Base-by-base conservation (phyloP, 2,329 filamentous ascomycete species). In the Diplocarpon mali region DNA sequence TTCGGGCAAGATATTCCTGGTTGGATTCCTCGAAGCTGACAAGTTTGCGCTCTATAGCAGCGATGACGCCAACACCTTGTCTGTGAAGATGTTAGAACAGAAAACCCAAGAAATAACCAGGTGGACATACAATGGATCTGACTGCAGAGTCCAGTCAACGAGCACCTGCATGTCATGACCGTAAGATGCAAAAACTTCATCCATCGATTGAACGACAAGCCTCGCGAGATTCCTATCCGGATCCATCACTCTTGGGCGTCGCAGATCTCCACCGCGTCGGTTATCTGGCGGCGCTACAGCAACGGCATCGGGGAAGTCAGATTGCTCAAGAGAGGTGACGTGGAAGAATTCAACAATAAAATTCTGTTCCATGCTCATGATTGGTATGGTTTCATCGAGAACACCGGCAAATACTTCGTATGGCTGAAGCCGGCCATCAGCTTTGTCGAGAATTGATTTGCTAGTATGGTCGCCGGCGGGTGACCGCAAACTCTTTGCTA, bases 311-410 rank as follows among this genome's bases (percentile, higher is more conserved):
- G 83, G 73, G 60, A 95, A 96, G 60, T 95, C 89, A 13, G 76
- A 66, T 30, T 79, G 81, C 57, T 88, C 82, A 24, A 90, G 71
- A 2, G 87, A 93, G n/a, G 83, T 85, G 20, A 92, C 78, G 57
- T 96, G 90, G 73, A 96, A 96, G 63, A 95, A 92, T 55, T 94
- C 87, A n/a, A 95, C 80, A 39, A 95, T 72, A 60, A 96, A 98
- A 61, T 95, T 96, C 62, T 98, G 90, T 65, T 98, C 92, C 62
- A 90, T 89, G 55, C 87, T 81, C 47, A 95, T 80, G 45, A 94
- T 72, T 5, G 83, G 85, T 36, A 89, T 68, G 52, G 92, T 76
- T 57, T 95, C 87, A 46, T 92, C 83, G 49, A 95, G 67, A 11
- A 86, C 78, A 31, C 80, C 80, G 0, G 78, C 72, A 63, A 96